Base-by-base conservation (phyloP, 192 early-diverging fungal species). In the Obelidium mucronatum region DNA sequence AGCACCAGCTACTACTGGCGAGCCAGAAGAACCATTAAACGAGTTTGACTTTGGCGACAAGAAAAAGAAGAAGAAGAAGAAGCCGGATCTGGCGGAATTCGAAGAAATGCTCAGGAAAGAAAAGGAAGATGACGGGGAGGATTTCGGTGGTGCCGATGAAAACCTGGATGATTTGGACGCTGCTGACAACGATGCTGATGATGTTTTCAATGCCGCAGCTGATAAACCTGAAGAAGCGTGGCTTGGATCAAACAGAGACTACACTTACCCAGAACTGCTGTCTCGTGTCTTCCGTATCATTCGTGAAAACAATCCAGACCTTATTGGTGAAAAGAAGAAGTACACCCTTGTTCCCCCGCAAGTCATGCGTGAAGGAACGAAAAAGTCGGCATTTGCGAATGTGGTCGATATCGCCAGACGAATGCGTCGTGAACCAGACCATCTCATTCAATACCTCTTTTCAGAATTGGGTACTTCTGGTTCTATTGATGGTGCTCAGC, bases 401-500 rank as follows among this genome's bases (percentile, higher is more conserved):
- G 87, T 98, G 34, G 88, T 93, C 63, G 98, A 99, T 76, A 98
- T 99, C 74, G 90, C 90, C 82, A 30, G 5, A 56, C 89, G 93
- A 71, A 97, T 99, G 93, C 93, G 95, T 81, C 92, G 98, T 80
- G 86, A 91, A 71, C 93, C 95, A 24, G 97, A 99, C 61, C 98
- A 99, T 84, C 88, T 99, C 48, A 98, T 97, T 76, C 95, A 96
- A 85, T 99, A 92, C 87, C 89, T 99, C 78, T 97, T 96, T 86
- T 92, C 98, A 40, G 98, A 99, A 90, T 87, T 99, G 91, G 97
- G 97, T 82, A 98, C 96, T n/a, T 93, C 89, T 42, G 98, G 98
- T 36, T 97, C 95, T 26, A 90, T 98, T 59, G 98, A 98, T 79
- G 92, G 93, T 66, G 88, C 84, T 58, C 92, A 95, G 81, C 91